Base-by-base conservation (phyloP, 1,139 yeast genomes). In the Chernovozyma aurita region DNA sequence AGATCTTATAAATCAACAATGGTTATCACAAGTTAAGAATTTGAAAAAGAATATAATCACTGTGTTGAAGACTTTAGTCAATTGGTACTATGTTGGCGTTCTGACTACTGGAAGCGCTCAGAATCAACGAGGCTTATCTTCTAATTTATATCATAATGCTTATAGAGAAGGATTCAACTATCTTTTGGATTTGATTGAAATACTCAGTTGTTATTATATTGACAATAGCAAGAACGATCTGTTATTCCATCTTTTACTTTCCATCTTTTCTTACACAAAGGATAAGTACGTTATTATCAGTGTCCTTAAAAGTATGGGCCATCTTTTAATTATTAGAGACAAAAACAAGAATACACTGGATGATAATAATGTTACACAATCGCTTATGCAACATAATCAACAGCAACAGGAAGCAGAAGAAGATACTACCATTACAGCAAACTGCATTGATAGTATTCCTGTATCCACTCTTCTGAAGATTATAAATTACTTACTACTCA, bases 1-100 rank as follows among this genome's bases (percentile, higher is more conserved):
- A 53, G 96, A 87, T 52, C 75, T 85, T 13, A 81, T 75, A 30
- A 85, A 87, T 49, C 95, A 95, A 30, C 90, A 85, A 54, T 73
- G 81, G 59, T 62, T 92, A 42, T 85, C 94, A 0, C 73, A 77
- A 45, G 65, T 73, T 36, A 63, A 58, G 33, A 55, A 57, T 24
- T 68, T 81, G 33, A 77, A 75, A 49, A 69, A 69, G 38, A 65
- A 66, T 32, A 59, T 65, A 28, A 55, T 55, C 35, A 76, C 59
- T 33, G 68, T 80, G n/a, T 62, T 76, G 41, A 61, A 64, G 37
- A 75, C 78, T 33, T 62, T 81, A 34, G 55, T 58, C 34, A 61
- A 62, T 35, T 68, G 68, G 65, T 59, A 66, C 40, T 61, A 51
- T 53, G 30, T 15, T 6, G 37, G 37, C n/a, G n/a, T n/a, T 11